These are phyloP conservation scores for Phialophora verrucosa DNA, from an alignment of 2,329 filamentous ascomycete genomes.

Conservation along the genomic window DNA sequence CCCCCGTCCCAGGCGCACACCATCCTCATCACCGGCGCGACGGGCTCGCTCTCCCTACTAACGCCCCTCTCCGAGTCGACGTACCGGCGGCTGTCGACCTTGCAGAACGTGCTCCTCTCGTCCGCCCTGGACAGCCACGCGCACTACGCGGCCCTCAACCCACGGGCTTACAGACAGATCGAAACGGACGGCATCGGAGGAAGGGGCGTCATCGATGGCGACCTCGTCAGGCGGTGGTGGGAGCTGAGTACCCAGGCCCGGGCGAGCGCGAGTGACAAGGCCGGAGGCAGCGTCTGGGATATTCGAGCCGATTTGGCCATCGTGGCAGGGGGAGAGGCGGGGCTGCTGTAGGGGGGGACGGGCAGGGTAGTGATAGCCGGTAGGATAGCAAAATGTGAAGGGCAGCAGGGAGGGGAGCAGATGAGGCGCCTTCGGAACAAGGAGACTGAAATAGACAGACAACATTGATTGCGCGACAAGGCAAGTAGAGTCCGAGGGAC, in stretches of 20 bases:
- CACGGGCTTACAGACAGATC: conserved; percentile 73
- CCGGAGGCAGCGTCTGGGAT: conserved; percentile 69
- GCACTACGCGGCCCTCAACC: conserved; percentile 80
- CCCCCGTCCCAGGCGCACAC: conserved; percentile 1
- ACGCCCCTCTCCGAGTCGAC: conserved; percentile 76
- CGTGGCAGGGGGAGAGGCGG: conserved; percentile 67
- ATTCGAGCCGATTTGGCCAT: conserved; percentile 72
- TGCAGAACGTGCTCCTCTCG: conserved; percentile 79
- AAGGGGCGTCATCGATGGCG: conserved; percentile 77
- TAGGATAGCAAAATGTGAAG: neutral
- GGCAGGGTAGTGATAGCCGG: neutral
- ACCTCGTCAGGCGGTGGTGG: conserved; percentile 74
- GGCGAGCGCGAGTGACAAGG: conserved; percentile 74
- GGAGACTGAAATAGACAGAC: too few relatives aligned
- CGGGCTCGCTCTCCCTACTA: conserved; percentile 56
- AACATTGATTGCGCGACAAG: too few relatives aligned
- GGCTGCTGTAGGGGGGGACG: conserved; percentile 16
- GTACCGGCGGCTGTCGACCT: conserved; percentile 81
- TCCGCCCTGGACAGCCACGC: conserved; percentile 62
- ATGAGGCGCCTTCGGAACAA: too few relatives aligned
- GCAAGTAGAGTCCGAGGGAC: too few relatives aligned
- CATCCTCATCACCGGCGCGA: conserved; percentile 1
- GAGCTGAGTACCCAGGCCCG: conserved; percentile 75
- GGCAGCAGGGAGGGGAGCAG: too few relatives aligned
- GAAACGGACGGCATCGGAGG: conserved; percentile 57